A percentile compares a stretch with the other conserved stretches of the same genome.
Evolutionary conservation across 805 yeast genomes (phyloP).

Genomic region (Clavispora santaluciae): DNA sequence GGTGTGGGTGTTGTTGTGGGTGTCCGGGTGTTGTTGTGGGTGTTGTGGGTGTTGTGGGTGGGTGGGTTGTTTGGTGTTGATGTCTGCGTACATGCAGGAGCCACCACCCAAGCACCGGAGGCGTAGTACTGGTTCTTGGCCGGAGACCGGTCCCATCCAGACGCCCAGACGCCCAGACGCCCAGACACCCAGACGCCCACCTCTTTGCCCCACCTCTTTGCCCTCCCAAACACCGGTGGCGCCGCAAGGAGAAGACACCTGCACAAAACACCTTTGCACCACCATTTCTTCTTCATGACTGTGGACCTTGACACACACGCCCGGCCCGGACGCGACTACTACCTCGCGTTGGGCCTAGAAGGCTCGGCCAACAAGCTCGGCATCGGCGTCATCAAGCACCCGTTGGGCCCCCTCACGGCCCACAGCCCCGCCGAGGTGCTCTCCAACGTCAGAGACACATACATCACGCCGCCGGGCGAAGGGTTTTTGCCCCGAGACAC

Average conservation of each 20-base stretch:
- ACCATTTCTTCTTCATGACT: constrained; percentile 15
- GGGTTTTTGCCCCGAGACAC: constrained; percentile 96
- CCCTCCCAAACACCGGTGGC: no score
- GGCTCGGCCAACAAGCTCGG: constrained; percentile 98
- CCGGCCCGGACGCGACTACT: constrained; percentile 43
- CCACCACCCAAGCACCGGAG: background rate
- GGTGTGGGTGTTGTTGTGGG: background rate
- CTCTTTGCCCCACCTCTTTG: background rate
- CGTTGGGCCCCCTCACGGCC: constrained; percentile 50
- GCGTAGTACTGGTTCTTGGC: no score
- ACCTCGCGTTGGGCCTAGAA: constrained; percentile 84
- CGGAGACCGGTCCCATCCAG: no score
- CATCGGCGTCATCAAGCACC: constrained; percentile 83
- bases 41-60: background rate
- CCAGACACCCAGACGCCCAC: no score
- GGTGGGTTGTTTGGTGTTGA: no score
- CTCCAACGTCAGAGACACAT: constrained; percentile 92
- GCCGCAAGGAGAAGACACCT: background rate
- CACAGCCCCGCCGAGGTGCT: constrained; percentile 68
- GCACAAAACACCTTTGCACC: background rate
- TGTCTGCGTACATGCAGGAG: background rate
- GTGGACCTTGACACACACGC: constrained; percentile 45
- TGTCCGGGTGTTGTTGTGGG: background rate
- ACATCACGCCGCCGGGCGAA: constrained; percentile 95
- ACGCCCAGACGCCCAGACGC: no score